Conservation (phyloP, 441 rosid genomes). For the Erysimum pusillum region DNA sequence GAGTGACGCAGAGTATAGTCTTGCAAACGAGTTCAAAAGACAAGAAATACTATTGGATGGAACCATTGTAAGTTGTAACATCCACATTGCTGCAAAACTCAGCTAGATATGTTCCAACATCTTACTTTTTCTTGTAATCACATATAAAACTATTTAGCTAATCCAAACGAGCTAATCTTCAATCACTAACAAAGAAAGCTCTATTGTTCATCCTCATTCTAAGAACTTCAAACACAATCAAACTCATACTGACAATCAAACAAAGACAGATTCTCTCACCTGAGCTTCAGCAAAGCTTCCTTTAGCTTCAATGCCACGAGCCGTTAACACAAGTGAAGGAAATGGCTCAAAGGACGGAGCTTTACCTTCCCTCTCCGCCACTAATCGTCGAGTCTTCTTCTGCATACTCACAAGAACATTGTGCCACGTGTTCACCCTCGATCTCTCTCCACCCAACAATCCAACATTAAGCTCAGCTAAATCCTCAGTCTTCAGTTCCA, state of each 20-base stretch:
- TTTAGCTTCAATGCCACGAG: constrained; percentile 70
- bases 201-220: background rate
- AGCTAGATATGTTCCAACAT: background rate
- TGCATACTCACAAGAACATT: constrained; percentile 90
- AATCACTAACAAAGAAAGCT: background rate
- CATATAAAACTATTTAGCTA: background rate
- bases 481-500: constrained; percentile 76
- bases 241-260: background rate
- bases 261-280: constrained; percentile 51
- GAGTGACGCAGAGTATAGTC: background rate
- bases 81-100: constrained; percentile 10
- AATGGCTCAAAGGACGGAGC: constrained; percentile 66
- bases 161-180: background rate
- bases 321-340: constrained; percentile 74
- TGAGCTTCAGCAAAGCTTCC: constrained; percentile 97
- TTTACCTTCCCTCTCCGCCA: constrained; percentile 72
- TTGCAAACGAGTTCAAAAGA: background rate
- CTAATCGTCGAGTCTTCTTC: constrained; percentile 78
- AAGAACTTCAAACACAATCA: constrained; percentile 28
- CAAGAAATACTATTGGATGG: background rate
- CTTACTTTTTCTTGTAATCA: background rate
- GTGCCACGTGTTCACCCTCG: constrained; percentile 93
- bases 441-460: constrained; percentile 63
- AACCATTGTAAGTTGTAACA: constrained; percentile 8
- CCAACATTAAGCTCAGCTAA: constrained; percentile 78